Base-by-base conservation (phyloP, 345 rosid genomes). In the Eucalyptus rudis region DNA sequence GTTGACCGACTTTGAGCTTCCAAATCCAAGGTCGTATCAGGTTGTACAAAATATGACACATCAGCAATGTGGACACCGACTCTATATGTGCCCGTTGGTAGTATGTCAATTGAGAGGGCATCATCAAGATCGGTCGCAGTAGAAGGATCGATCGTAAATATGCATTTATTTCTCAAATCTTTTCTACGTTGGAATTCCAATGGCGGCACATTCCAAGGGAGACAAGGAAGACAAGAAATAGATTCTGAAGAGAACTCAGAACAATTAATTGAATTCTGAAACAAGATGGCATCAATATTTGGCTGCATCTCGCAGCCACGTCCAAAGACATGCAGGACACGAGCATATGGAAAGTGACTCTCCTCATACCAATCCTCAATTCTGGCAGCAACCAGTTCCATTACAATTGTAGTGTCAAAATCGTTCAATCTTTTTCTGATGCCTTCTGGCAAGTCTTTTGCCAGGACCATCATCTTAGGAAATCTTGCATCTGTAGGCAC, bases 61-160 rank as follows among this genome's bases (percentile, higher is more conserved):
- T 97, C 99, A 12, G 98, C 94, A 91, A 97, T 93, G 93, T 97
- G 99, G 68, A 97, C 98, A 66, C 99, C 99, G 25, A 96, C 95
- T 93, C 99, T 96, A 49, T 89, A 91, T 86, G 90, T 89, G 86
- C 93, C 98, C 88, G 89, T 88, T 40, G 96, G 87, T 88, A 96
- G 88, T 91, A 91, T 91, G 92, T 97, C 96, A 89, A 96, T 91
- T 47, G 99, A 97, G 43, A 96, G 91, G 87, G 99, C 99, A 94
- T 97, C 99, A 87, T 97, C 99, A 80, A 97, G 98, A 84, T 96
- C 99, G 64, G 94, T 90, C 36, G 99, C 98, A 27, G 93, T 93
- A 27, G 95, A 90, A 87, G 99, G 96, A 68, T 97, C 99, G 56
- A 97, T 93, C 8, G 99, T 95, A 86, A 96, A 93, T 58, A 94